Evolutionary conservation across 2,329 filamentous ascomycete species (phyloP), one percentile per base, ranked within the genome.

Genomic region (Cladosporium velox): DNA sequence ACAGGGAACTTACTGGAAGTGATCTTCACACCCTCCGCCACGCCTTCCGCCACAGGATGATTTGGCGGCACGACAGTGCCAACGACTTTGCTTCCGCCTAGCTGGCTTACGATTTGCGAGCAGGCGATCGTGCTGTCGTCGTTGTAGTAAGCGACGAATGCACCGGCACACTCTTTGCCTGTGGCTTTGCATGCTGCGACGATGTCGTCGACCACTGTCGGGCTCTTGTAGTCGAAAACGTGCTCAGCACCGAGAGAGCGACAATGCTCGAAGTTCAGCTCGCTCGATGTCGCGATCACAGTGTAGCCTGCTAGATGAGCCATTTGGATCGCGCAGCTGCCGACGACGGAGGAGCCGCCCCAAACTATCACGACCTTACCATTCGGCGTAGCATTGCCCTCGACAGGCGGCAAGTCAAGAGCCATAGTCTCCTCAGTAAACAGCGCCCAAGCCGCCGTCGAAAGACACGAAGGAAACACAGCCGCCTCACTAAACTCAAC

Each of bases 291-390:
- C 1, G 75, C 73, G 28, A 79, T 71, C 18, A 81, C 77, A 14
- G 72, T 70, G 34, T 85, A 82, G 4, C 74, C 74, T 24, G 83
- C 83, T 11, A 83, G 80, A 0, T 82, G 80, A 3, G 80, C 84
- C 15, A 85, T 67, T 68, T 86, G 82, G 21, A 86, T 74, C 0
- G 78, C 76, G 67, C 79, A 84, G 64, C 83, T 78, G 12, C 85
- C 85, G 1, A 86, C 84, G 28, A 82, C 85, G 15, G 83, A 82
- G 11, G 79, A 79, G 1, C 82, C 84, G 30, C 84, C 84, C 84
- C 84, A 86, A 60, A 86, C 72, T 34, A 86, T 72, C 44, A 86
- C 75, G 4, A 77, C 77, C 34, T 77, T 74, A 8, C 65, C 65
- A 6, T 65, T 66, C 7, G 67, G 57, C 26, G 73, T 66, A 1